Conservation (phyloP, 257 asterid genomes). For the Penstemon eatonii region DNA sequence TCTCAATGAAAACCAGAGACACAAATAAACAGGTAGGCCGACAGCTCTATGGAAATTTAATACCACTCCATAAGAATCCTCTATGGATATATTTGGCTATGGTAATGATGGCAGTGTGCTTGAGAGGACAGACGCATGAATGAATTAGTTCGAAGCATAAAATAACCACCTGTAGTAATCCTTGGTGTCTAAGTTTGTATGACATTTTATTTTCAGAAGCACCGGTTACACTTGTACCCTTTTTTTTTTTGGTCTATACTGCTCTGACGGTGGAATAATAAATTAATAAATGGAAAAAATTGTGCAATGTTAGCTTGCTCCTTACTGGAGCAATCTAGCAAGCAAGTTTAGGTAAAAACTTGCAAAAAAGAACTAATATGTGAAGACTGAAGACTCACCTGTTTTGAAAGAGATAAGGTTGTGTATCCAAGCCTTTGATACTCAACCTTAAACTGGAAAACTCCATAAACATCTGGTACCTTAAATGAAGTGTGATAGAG, state of each 20-base stretch:
- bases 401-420: constrained; percentile 66
- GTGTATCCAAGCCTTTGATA: constrained; percentile 77
- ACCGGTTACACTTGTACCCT: not conserved
- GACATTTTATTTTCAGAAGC: not conserved
- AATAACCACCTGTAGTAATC: not conserved
- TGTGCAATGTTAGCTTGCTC: not conserved
- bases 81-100: too few species aligned
- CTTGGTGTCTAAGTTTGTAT: not conserved
- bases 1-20: not conserved
- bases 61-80: too few species aligned
- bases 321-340: constrained; percentile 10
- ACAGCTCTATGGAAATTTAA: not conserved
- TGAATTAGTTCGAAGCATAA: too few species aligned
- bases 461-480: constrained; percentile 93
- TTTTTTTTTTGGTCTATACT: not conserved
- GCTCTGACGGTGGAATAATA: not conserved
- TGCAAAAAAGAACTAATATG: not conserved
- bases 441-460: constrained; percentile 88
- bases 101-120: too few species aligned
- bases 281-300: not conserved
- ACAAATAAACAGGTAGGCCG: not conserved
- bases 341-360: not conserved
- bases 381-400: constrained; percentile 37
- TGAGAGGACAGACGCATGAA: too few species aligned
- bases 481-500: constrained; percentile 68